phyloP scores from a whole-genome alignment of 202 grass and related monocot species.

The Cymbopogon flexuosus region DNA sequence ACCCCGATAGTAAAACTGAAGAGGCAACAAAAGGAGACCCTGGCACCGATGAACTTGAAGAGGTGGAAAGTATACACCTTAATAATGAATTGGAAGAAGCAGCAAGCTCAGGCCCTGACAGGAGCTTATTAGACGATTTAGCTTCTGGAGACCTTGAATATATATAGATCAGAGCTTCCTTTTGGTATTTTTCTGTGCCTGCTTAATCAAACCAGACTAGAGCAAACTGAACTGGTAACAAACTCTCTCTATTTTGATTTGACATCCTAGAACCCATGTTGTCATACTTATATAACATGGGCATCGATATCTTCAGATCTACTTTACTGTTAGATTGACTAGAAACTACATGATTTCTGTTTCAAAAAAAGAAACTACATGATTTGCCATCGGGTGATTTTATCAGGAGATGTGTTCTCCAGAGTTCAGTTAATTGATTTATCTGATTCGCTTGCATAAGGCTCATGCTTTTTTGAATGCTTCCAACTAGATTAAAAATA shows the following conservation, averaged over 20 bases:
- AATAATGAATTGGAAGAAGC: conserved; percentile 31
- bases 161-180: conserved; percentile 30
- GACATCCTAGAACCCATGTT: neutral
- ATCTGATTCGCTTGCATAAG: neutral
- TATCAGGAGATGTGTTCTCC: neutral
- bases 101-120: conserved; percentile 22
- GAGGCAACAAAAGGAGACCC: conserved; percentile 1
- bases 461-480: neutral
- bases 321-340: neutral
- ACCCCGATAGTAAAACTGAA: conserved; percentile 25
- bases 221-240: conserved; percentile 6
- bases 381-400: neutral
- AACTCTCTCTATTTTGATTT: neutral
- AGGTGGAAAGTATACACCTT: conserved; percentile 17
- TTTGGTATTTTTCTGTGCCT: neutral
- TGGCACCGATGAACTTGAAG: neutral
- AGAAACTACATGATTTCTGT: neutral
- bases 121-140: conserved; percentile 35
- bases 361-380: too few species aligned
- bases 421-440: neutral
- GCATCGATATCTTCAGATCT: neutral
- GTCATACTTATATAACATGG: neutral
- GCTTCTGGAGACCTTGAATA: conserved; percentile 39
- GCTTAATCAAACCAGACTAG: conserved; percentile 12
- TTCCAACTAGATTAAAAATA: neutral